A percentile compares a stretch with the other conserved stretches of the same genome.
These are phyloP conservation scores for Verruconis gallopava DNA, from an alignment of 2,329 filamentous ascomycete species.

Conservation along the genomic window DNA sequence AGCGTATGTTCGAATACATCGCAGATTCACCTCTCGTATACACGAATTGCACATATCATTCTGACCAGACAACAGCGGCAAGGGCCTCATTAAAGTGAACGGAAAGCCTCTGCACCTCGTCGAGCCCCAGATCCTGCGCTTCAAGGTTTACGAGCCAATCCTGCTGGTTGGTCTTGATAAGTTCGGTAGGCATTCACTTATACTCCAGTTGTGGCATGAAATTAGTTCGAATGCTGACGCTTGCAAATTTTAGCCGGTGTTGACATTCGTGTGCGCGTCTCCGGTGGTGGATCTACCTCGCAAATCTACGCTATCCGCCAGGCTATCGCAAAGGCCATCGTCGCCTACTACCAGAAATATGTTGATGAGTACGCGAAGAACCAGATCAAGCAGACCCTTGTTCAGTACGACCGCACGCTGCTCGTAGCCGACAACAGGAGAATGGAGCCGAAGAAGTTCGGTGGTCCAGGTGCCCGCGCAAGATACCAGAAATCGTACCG, in stretches of 20 bases:
- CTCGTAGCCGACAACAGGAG: slow-evolving; percentile 98
- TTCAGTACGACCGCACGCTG: slow-evolving; percentile 91
- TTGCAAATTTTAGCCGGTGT: slow-evolving; percentile 47
- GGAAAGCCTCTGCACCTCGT: slow-evolving; percentile 88
- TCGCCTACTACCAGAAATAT: slow-evolving; percentile 99
- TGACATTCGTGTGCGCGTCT: slow-evolving; percentile 94
- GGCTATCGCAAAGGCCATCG: slow-evolving; percentile 94
- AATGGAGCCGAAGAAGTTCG: slow-evolving; percentile 98
- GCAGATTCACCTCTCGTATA: not conserved
- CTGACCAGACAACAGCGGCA: slow-evolving; percentile 46
- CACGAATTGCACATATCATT: not conserved
- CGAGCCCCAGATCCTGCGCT: slow-evolving; percentile 92
- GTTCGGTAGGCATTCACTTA: slow-evolving; percentile 45
- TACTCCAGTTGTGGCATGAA: not conserved
- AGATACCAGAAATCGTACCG: slow-evolving; percentile 99
- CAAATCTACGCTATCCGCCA: slow-evolving; percentile 98
- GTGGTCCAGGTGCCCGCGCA: slow-evolving; percentile 83
- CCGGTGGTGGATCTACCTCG: slow-evolving; percentile 93
- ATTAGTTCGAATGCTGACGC: slow-evolving; percentile 4
- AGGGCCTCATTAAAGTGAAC: slow-evolving; percentile 97
- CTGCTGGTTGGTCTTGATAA: slow-evolving; percentile 96
- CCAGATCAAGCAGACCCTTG: slow-evolving; percentile 92
- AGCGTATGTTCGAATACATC: slow-evolving; percentile 27
- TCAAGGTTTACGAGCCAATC: slow-evolving; percentile 99
- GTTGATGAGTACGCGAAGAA: slow-evolving; percentile 99